Evolutionary conservation across 2,329 filamentous ascomycete species (phyloP), one percentile per base, ranked within the genome.

Genomic region (Penicillium sp.): DNA sequence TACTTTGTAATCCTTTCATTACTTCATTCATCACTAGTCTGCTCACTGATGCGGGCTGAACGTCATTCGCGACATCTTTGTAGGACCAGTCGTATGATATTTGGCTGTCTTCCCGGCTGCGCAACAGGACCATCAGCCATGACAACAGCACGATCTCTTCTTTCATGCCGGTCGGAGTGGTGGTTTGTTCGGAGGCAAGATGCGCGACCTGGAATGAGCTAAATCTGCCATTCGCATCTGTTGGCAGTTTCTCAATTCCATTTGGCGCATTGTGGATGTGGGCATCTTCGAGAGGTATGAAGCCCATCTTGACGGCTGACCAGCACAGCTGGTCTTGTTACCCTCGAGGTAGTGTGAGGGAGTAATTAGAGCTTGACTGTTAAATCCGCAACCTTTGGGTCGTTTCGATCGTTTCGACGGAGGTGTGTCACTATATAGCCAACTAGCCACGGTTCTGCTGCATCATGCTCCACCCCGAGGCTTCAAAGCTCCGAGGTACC

Each of bases 91-190:
- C 69, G 52, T 61, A 75, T 13, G 43, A 55, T 10, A 67, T 54
- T 15, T 65, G 60, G 32, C 60, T 61, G 15, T 69, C 69, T 54
- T 76, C 74, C 9, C 63, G 62, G 1, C 67, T 72, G 10, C 73
- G 65, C 48, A 74, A 49, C 7, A 76, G 68, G 6, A 72, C 67
- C 12, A 75, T 62, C 13, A 75, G 64, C 74, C 74, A 76, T 35
- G 74, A 66, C 32, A 70, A 39, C 10, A 75, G 65, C 12, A 75
- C 17, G 15, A 71, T 45, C 17, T 73, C 71, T n/a, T 74, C 68
- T 49, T 55, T 69, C 59, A 71, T 63, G 28, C 65, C 61, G 7
- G 69, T 72, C 15, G 57, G 56, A 10, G 61, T 64, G 12, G 33
- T n/a, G 3, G 31, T 44, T 15, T 63, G 47, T 32, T 66, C 52